Conservation (phyloP, 106 monocot genomes). For the Gastrodia elata region DNA sequence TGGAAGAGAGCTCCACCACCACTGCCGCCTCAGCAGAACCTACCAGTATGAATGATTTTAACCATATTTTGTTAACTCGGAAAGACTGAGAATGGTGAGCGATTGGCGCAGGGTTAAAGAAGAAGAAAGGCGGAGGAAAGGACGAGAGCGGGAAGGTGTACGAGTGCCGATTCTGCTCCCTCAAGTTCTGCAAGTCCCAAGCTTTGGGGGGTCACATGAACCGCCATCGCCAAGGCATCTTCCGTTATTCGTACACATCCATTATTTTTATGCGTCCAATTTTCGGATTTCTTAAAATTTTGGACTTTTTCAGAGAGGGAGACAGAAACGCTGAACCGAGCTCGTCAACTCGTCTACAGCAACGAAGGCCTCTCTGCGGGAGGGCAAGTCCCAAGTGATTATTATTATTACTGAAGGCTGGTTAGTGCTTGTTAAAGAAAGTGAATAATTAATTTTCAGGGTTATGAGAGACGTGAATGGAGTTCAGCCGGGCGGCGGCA, state of each 20-base stretch:
- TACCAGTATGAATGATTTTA: slow-evolving; percentile 15
- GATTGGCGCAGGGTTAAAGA: slow-evolving; percentile 38
- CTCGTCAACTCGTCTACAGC: slow-evolving; percentile 82
- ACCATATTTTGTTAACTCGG: not conserved
- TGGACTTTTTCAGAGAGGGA: slow-evolving; percentile 57
- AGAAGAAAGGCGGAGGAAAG: slow-evolving; percentile 68
- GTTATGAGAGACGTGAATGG: slow-evolving; percentile 43
- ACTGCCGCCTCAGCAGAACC: slow-evolving; percentile 62
- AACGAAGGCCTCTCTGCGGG: slow-evolving; percentile 53
- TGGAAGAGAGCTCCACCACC: slow-evolving; percentile 78
- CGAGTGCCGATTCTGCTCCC: slow-evolving; percentile 91
- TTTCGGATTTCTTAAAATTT: too few relatives aligned
- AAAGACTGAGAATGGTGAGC: not conserved
- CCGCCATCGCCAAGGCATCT: slow-evolving; percentile 81
- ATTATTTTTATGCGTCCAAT: too few relatives aligned
- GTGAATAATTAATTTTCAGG: slow-evolving; percentile 14
- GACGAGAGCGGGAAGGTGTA: slow-evolving; percentile 77
- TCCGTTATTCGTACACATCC: not conserved
- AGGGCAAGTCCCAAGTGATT: slow-evolving; percentile 7
- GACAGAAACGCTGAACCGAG: slow-evolving; percentile 93
- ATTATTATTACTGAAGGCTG: not conserved
- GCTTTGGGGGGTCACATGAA: slow-evolving; percentile 99
- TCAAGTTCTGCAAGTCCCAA: slow-evolving; percentile 97
- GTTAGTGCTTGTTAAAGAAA: not conserved
- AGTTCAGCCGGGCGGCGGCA: slow-evolving; percentile 21